Evolutionary conservation across 2,329 filamentous ascomycete genomes (phyloP), one percentile per base, ranked within the genome.

Genomic region (Beauveria medogensis): DNA sequence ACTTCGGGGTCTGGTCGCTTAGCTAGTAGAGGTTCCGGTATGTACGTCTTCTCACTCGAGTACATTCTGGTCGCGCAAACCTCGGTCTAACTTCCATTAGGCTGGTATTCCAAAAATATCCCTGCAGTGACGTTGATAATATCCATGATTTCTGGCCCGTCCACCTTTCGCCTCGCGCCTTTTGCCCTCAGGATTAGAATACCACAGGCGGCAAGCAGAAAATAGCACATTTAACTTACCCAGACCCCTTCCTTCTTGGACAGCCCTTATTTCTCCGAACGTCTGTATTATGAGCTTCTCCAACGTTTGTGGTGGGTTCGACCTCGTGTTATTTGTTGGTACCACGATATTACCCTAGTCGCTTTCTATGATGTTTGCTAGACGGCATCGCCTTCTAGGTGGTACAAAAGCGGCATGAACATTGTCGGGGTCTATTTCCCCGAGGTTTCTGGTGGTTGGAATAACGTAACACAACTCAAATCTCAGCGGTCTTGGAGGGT

Each of bases 101-200:
- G 46, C 26, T 43, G 56, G 40, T 59, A 59, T 24, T 59, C 56
- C 5, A 44, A 6, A 52, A 59, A 59, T 6, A 37, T 58, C 34
- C 26, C 22, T 20, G 46, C 44, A 34, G 44, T 44, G 4, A n/a
- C 2, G 5, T 40, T 20, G 34, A 48, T 22, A 14, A 34, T 14
- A 41, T 55, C 53, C 24, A 40, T 14, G 51, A 43, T 37, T 6
- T 26, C 22, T 24, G 52, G 34, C 3, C 34, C 37, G 4, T 7
- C 12, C 22, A 24, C 18, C 54, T 10, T 26, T 20, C 30, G 1
- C 8, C 24, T 1, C 20, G 41, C 54, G 10, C n/a, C 26, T 24
- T 30, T 20, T 14, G 7, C 14, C 24, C 20, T 37, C 34, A 18
- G 20, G 18, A 50, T 47, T 47, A 47, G 44, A 47, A 47, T 41